Conservation (phyloP, 352 stramenopile genomes). For the Phytopythium sindhum region DNA sequence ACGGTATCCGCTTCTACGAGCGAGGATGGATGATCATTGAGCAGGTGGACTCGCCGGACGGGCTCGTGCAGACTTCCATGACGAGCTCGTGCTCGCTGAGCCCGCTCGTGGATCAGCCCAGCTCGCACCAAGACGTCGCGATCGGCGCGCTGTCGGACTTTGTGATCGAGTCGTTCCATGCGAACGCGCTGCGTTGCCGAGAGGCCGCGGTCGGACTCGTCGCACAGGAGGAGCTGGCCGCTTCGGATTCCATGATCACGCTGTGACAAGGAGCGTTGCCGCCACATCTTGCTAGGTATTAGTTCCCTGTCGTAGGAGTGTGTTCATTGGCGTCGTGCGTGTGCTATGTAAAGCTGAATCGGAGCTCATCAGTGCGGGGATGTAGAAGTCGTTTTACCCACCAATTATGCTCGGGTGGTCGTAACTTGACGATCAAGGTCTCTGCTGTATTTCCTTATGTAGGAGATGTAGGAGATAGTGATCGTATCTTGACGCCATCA, state of each 20-base stretch:
- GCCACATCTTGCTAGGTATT: background rate
- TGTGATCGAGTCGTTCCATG: conserved; percentile 32
- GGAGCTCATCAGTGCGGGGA: no score
- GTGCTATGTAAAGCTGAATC: no score
- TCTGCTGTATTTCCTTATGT: no score
- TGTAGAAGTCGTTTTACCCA: no score
- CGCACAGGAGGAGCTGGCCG: conserved; percentile 6
- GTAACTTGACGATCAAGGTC: no score
- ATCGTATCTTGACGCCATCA: no score
- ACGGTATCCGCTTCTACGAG: conserved; percentile 40
- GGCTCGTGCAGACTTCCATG: conserved; percentile 17
- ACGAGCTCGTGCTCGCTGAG: conserved; percentile 23
- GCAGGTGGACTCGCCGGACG: conserved; percentile 13
- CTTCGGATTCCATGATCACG: background rate
- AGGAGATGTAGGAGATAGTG: no score
- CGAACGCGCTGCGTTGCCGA: conserved; percentile 14
- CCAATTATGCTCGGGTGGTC: no score
- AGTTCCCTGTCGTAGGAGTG: background rate
- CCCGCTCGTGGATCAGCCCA: conserved; percentile 25
- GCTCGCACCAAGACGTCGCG: conserved; percentile 23
- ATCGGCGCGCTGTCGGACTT: conserved; percentile 29
- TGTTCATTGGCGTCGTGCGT: no score
- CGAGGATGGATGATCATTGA: conserved; percentile 41
- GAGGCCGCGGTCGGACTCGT: conserved; percentile 2
- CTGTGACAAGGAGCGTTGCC: background rate